phyloP scores from a whole-genome alignment of 2,329 filamentous ascomycete genomes.

The Malbranchea zuffiana region DNA sequence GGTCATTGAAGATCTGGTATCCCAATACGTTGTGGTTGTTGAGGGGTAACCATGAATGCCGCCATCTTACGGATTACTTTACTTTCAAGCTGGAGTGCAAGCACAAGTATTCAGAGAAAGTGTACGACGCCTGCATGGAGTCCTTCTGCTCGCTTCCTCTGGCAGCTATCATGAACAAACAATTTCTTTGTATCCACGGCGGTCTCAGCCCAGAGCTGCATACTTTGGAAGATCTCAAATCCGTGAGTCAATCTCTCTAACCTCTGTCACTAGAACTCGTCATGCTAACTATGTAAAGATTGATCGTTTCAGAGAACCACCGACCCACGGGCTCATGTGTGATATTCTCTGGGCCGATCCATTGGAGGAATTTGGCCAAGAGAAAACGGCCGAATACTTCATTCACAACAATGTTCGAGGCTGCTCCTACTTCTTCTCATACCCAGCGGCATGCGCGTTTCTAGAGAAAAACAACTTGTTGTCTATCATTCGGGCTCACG shows the following conservation, averaged over 20 bases:
- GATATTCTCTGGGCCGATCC: slow-evolving; percentile 98
- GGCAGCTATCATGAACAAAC: slow-evolving; percentile 99
- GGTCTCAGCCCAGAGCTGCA: slow-evolving; percentile 92
- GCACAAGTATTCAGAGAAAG: slow-evolving; percentile 93
- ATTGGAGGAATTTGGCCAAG: slow-evolving; percentile 94
- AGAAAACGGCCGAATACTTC: slow-evolving; percentile 97
- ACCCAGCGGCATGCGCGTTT: slow-evolving; percentile 92
- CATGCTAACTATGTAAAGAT: slow-evolving; percentile 47
- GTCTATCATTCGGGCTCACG: slow-evolving; percentile 93
- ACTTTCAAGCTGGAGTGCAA: slow-evolving; percentile 99
- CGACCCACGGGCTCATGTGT: slow-evolving; percentile 96
- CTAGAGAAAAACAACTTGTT: slow-evolving; percentile 98
- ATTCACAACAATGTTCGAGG: slow-evolving; percentile 96
- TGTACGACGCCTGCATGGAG: slow-evolving; percentile 98
- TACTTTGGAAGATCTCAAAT: slow-evolving; percentile 87
- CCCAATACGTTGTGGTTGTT: slow-evolving; percentile 94
- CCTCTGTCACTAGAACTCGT: too few species aligned
- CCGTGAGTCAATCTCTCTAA: slow-evolving; percentile 47
- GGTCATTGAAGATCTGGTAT: slow-evolving; percentile 98
- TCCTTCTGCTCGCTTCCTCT: slow-evolving; percentile 91
- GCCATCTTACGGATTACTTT: slow-evolving; percentile 98
- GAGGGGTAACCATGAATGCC: slow-evolving; percentile 95
- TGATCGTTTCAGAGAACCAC: slow-evolving; percentile 93
- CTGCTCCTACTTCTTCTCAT: slow-evolving; percentile 99
- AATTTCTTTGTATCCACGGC: slow-evolving; percentile 96